These are phyloP conservation scores for Cercospora citrullina DNA, from an alignment of 2,329 filamentous ascomycete genomes.

Conservation along the genomic window DNA sequence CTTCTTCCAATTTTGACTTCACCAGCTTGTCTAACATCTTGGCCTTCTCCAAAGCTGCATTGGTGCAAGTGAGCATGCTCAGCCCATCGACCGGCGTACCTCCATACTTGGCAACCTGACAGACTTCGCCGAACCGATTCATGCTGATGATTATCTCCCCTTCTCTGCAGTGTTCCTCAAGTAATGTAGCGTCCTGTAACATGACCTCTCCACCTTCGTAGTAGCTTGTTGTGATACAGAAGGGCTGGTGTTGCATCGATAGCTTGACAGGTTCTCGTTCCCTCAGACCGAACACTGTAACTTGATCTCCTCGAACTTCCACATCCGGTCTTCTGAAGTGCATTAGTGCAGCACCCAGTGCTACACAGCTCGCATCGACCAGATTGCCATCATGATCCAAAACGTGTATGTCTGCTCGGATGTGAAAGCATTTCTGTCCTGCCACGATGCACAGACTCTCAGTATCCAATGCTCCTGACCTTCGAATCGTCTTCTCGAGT, in stretches of 20 bases:
- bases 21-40: slow-evolving; percentile 76
- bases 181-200: slow-evolving; percentile 68
- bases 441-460: slow-evolving; percentile 94
- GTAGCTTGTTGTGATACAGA: slow-evolving; percentile 87
- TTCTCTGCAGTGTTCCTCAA: slow-evolving; percentile 75
- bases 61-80: slow-evolving; percentile 72
- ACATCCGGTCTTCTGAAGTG: slow-evolving; percentile 93
- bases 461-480: slow-evolving; percentile 88
- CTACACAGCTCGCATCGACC: slow-evolving; percentile 81
- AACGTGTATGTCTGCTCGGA: slow-evolving; percentile 89
- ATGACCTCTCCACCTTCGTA: slow-evolving; percentile 71
- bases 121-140: slow-evolving; percentile 87
- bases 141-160: slow-evolving; percentile 78
- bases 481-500: slow-evolving; percentile 90
- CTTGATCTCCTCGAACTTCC: slow-evolving; percentile 76
- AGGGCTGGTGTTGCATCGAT: slow-evolving; percentile 86
- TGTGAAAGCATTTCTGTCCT: slow-evolving; percentile 84
- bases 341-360: slow-evolving; percentile 80
- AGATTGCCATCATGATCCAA: slow-evolving; percentile 89
- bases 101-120: slow-evolving; percentile 87
- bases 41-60: slow-evolving; percentile 72
- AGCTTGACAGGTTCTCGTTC: slow-evolving; percentile 89
- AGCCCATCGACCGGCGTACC: slow-evolving; percentile 80
- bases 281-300: slow-evolving; percentile 79
- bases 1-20: slow-evolving; percentile 70